phyloP scores from a whole-genome alignment of 2,329 filamentous ascomycete species.

The Talaromyces sp. region DNA sequence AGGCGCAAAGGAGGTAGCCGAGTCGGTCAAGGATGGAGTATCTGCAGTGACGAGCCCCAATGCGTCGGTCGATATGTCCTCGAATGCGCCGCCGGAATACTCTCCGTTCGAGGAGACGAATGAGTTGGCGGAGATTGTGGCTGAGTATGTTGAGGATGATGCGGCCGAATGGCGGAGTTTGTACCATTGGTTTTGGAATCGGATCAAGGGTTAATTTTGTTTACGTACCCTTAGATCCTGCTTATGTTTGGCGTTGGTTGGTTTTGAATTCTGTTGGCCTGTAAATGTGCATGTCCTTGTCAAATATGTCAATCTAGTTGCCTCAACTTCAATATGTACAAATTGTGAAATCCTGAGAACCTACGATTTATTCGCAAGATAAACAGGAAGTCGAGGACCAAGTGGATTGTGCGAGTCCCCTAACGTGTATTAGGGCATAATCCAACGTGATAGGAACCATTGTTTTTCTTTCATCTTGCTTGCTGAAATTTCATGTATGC shows the following conservation, averaged over 20 bases:
- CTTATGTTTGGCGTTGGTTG: not conserved
- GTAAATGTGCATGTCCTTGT: not conserved
- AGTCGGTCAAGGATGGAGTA: conserved; percentile 9
- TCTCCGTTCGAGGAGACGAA: conserved; percentile 30
- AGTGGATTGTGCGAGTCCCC: too few relatives aligned
- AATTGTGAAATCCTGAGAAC: not conserved
- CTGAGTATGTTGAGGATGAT: conserved; percentile 46
- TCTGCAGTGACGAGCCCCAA: conserved; percentile 24
- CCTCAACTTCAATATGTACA: not conserved
- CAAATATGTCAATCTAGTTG: not conserved
- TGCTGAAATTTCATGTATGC: too few relatives aligned
- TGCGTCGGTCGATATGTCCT: conserved; percentile 32
- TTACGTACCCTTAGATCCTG: not conserved
- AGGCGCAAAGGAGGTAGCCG: conserved; percentile 32
- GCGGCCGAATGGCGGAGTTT: conserved; percentile 38
- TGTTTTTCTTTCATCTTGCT: too few relatives aligned
- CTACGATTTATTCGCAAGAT: not conserved
- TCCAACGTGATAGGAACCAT: too few relatives aligned
- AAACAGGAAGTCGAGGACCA: not conserved
- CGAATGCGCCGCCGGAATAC: conserved; percentile 21
- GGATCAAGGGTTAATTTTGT: conserved; percentile 13
- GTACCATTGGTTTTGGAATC: conserved; percentile 42
- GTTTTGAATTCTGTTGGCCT: not conserved
- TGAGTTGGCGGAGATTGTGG: conserved; percentile 45
- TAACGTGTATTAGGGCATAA: too few relatives aligned